Base-by-base conservation (phyloP, 306 rosid species). In the Cyclanthera cordifolia region DNA sequence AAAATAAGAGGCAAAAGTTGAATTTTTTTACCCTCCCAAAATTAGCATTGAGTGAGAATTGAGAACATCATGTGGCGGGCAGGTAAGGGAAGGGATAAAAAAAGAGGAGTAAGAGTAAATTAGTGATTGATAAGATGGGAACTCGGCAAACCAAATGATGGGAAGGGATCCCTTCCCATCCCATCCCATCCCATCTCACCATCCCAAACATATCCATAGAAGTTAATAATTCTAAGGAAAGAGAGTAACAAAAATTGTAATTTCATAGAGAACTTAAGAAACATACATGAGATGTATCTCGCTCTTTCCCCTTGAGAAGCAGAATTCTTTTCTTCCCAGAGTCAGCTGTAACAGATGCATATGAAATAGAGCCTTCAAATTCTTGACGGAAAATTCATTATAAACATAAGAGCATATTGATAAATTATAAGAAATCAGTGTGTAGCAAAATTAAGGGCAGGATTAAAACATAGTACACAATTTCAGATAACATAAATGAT, bases 301-400 rank as follows among this genome's bases (percentile, higher is more conserved):
- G 87, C 71, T 82, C 90, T 79, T 88, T 91, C 41, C 96, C 97
- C 82, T 91, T 88, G 46, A 88, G 84, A 67, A 93, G 96, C 59
- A 93, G 86, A 73, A 84, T 53, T 75, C 82, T 93, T 75, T 85
- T 90, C 88, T 86, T 93, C 75, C 94, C 96, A 48, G 89, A 78
- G 73, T 82, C 96, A 41, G 87, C 79, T 77, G 86, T 79, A 75
- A 85, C 76, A 48, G 88, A 85, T 49, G 86, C 76, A 73, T 83
- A 86, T 21, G 94, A 84, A 77, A 86, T 67, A 69, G 90, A 71
- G 76, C 86, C 88, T 82, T 84, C 98, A 80, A 82, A 55, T 61
- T 82, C 80, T 55, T 39, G 83, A 71, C 70, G 24, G 37, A 34
- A 41, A 13, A 13, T 23, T 43, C 53, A 2, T 43, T 64, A 64